These are phyloP conservation scores for Diversispora epigaea DNA, from an alignment of 192 early-diverging fungal species.

Conservation along the genomic window DNA sequence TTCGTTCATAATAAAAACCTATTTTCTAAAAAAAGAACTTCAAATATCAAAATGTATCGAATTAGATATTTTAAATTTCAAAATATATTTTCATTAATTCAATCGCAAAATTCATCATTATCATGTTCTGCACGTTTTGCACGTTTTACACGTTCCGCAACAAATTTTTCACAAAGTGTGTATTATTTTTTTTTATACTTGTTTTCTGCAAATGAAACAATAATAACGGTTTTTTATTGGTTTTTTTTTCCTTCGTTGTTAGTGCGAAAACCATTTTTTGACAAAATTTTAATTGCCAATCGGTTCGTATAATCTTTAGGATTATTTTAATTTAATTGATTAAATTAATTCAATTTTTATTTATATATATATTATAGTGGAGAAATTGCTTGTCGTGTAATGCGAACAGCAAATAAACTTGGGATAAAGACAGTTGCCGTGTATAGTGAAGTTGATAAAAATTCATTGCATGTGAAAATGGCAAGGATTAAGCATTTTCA, in stretches of 20 bases:
- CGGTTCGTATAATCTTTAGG: slow-evolving; percentile 47
- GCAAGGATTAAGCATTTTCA: slow-evolving; percentile 34
- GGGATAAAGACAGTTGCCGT: slow-evolving; percentile 96
- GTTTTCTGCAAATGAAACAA: no score
- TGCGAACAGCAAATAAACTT: slow-evolving; percentile 78
- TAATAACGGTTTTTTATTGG: no score
- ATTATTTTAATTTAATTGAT: slow-evolving; percentile 1
- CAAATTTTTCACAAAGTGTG: no score
- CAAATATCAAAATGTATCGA: no score
- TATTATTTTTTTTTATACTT: no score
- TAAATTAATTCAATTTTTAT: background rate
- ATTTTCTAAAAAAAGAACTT: no score
- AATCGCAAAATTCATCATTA: no score
- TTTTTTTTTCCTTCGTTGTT: background rate
- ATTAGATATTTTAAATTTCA: no score
- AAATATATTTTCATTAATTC: no score
- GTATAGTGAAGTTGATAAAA: slow-evolving; percentile 86
- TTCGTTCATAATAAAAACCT: no score
- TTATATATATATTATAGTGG: slow-evolving; percentile 49
- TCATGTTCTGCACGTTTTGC: no score
- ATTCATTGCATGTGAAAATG: slow-evolving; percentile 82
- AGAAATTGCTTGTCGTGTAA: slow-evolving; percentile 81
- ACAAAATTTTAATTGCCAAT: slow-evolving; percentile 97
- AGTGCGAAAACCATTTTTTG: slow-evolving; percentile 78
- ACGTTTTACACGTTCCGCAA: no score